These are phyloP conservation scores for Boechera divaricarpa DNA, from an alignment of 345 rosid species.

Conservation along the genomic window DNA sequence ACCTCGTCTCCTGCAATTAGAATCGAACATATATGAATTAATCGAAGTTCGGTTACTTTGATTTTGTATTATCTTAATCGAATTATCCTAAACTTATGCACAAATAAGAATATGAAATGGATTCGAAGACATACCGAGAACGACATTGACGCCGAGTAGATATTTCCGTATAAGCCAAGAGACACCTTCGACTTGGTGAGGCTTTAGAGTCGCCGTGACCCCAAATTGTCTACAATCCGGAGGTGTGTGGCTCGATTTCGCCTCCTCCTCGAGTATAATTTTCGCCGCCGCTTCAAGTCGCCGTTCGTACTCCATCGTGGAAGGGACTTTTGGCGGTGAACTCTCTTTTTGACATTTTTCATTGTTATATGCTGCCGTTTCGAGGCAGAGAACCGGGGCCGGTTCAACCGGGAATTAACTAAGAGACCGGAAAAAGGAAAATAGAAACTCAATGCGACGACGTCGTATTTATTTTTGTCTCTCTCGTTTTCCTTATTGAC, in stretches of 20 bases:
- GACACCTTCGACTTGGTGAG: constrained; percentile 82
- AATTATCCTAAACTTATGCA: neutral
- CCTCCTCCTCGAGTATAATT: constrained; percentile 52
- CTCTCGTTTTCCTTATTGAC: too few relatives aligned
- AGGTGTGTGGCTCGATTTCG: constrained; percentile 29
- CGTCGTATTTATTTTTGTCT: neutral
- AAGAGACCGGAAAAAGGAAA: neutral
- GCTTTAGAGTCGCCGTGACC: constrained; percentile 66
- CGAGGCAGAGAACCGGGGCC: neutral
- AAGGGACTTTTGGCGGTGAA: constrained; percentile 41
- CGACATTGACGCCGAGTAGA: constrained; percentile 74
- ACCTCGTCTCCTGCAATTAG: constrained; percentile 86
- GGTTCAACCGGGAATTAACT: neutral
- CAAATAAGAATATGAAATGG: neutral
- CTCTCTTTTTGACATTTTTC: constrained; percentile 20
- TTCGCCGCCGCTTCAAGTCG: constrained; percentile 66
- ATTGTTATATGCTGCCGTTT: neutral
- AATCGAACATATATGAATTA: constrained; percentile 14
- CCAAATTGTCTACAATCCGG: constrained; percentile 54
- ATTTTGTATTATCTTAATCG: neutral
- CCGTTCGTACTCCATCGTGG: constrained; percentile 67
- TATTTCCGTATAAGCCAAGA: constrained; percentile 78
- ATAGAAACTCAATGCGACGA: neutral
- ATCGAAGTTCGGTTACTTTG: constrained; percentile 2
- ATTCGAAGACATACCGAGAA: constrained; percentile 57